Evolutionary conservation across 805 yeast genomes (phyloP), one percentile per base, ranked within the genome.

Genomic region (Middelhovenomyces tepae): DNA sequence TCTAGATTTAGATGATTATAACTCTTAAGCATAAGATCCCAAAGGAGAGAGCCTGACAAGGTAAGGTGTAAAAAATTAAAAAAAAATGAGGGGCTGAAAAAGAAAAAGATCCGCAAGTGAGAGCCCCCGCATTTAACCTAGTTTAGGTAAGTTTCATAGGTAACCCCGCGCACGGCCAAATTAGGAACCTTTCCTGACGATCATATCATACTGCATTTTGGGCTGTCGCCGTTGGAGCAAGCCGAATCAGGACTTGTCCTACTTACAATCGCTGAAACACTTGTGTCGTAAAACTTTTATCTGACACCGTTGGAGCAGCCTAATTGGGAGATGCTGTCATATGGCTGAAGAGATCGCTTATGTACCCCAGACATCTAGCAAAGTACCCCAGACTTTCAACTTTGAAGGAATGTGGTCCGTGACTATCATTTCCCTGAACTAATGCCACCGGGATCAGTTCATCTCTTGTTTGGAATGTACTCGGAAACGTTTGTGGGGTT

Each of bases 401-500:
- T n/a, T n/a, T 15, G 34, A 20, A 2, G 33, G 20, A 7, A 35
- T 44, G 17, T 43, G 43, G 11, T 45, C 43, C 9, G 34, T 40
- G 7, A 16, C 40, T 10, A 34, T 42, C 16, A 43, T 38, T 16
- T 32, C 46, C 7, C 35, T 45, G 5, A 38, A 35, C 13, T 10
- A 31, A 14, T 35, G 34, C 15, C 45, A 44, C 29, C 28, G 31
- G 10, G 38, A 40, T 13, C 46, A 42, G 16, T 35, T 37, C 10
- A 23, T 35, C 19, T 18, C 21, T 14, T 46, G 45, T 8, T 31
- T 44, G 27, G 28, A 31, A n/a, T 28, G 27, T 11, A 40, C 40
- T 6, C 33, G 35, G 21, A 43, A 44, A 21, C 43, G 42, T 7
- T 34, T 40, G 16, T 38, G 43, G 28, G 48, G 43, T 28, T 42